These are phyloP conservation scores for Suillus paluster DNA, from an alignment of 768 basidiomycete species.

Conservation along the genomic window DNA sequence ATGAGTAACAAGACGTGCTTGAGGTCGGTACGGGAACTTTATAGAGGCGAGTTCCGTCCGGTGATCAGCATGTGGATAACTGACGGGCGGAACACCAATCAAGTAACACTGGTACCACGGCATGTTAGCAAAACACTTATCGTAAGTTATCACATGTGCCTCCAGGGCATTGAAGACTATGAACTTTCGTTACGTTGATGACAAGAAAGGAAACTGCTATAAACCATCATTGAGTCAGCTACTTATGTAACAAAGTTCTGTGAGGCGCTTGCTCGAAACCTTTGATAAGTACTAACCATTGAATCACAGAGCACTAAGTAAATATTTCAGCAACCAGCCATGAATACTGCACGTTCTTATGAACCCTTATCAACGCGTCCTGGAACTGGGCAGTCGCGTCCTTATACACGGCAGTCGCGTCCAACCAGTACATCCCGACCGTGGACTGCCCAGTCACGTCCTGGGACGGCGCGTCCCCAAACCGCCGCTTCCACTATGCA, in stretches of 20 bases:
- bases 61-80: not conserved
- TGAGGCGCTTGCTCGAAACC: too few species aligned
- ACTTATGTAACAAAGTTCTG: too few species aligned
- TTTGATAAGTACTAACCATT: too few species aligned
- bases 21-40: not conserved
- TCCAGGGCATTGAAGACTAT: not conserved
- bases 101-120: not conserved
- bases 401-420: not conserved
- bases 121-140: not conserved
- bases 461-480: constrained; percentile 56
- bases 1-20: not conserved
- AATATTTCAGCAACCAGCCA: not conserved
- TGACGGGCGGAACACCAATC: not conserved
- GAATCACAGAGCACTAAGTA: too few species aligned
- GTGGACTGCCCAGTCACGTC: constrained; percentile 60
- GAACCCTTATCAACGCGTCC: constrained; percentile 18
- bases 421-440: constrained; percentile 41
- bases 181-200: not conserved
- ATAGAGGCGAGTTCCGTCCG: not conserved
- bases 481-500: constrained; percentile 62
- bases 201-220: not conserved
- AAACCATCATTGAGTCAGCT: too few species aligned
- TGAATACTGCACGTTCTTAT: not conserved
- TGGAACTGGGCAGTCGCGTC: constrained; percentile 19
- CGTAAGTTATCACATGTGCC: too few species aligned